Evolutionary conservation across 2,329 filamentous ascomycete genomes (phyloP).

Genomic region (Drechslera avenae): DNA sequence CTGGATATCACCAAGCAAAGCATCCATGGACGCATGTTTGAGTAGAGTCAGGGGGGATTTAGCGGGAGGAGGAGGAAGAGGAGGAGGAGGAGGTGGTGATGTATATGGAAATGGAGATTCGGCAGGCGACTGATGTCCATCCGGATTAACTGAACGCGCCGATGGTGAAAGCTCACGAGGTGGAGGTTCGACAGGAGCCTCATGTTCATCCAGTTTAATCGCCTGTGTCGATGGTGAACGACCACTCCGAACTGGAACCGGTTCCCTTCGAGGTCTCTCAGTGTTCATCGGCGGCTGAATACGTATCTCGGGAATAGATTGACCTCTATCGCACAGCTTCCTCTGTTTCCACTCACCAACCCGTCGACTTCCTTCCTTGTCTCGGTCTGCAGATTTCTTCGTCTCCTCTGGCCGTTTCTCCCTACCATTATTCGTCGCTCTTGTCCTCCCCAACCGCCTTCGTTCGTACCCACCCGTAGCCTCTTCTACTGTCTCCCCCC

Average conservation of each 20-base stretch:
- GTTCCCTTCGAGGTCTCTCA: not conserved
- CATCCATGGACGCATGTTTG: not conserved
- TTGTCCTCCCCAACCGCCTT: not conserved
- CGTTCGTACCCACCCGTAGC: not conserved
- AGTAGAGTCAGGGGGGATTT: not conserved
- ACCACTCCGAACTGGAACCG: not conserved
- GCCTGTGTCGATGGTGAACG: not conserved
- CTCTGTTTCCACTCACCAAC: not conserved
- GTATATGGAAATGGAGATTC: no score
- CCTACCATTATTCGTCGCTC: not conserved
- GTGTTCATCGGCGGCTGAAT: not conserved
- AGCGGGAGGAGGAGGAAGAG: not conserved
- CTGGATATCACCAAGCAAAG: slow-evolving; percentile 3
- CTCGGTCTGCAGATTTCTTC: not conserved
- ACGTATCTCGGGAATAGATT: not conserved
- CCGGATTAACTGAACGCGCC: no score
- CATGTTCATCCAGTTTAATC: not conserved
- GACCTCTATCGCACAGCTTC: no score
- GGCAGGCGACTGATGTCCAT: no score
- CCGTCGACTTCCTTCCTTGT: not conserved
- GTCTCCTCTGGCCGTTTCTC: not conserved
- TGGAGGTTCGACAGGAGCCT: not conserved
- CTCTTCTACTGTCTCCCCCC: not conserved
- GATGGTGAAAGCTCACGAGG: not conserved
- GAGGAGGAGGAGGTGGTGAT: not conserved